Percentiles rank a stretch among this genome's conserved stretches.
Evolutionary conservation across 805 yeast species (phyloP).

Genomic region (Suhomyces sp.): DNA sequence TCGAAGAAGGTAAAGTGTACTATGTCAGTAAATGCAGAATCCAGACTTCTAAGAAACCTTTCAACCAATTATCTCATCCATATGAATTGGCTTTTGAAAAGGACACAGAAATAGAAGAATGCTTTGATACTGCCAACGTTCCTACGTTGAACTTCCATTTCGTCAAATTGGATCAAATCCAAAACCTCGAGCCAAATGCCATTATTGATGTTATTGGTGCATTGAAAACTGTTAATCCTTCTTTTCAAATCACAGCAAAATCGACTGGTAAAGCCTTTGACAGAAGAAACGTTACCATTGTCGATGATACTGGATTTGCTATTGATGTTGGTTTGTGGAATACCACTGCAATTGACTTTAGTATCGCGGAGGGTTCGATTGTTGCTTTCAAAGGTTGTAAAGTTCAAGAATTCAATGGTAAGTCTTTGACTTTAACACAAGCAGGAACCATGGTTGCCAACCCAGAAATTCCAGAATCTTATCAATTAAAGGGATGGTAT

Average conservation of each 20-base stretch:
- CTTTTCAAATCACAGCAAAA: slow-evolving; percentile 77
- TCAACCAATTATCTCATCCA: slow-evolving; percentile 78
- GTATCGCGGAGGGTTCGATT: slow-evolving; percentile 72
- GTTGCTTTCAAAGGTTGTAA: slow-evolving; percentile 89
- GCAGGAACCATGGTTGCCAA: slow-evolving; percentile 72
- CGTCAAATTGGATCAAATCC: slow-evolving; percentile 62
- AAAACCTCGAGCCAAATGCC: slow-evolving; percentile 64
- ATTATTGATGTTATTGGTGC: slow-evolving; percentile 87
- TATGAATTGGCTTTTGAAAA: slow-evolving; percentile 82
- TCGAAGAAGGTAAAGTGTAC: slow-evolving; percentile 89
- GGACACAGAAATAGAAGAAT: slow-evolving; percentile 72
- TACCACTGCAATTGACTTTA: slow-evolving; percentile 75
- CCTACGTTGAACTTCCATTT: slow-evolving; percentile 81
- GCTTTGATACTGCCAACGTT: slow-evolving; percentile 56
- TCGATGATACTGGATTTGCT: slow-evolving; percentile 77
- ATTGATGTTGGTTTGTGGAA: slow-evolving; percentile 89
- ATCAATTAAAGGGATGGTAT: slow-evolving; percentile 90
- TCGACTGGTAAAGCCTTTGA: slow-evolving; percentile 88
- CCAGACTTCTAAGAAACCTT: slow-evolving; percentile 80
- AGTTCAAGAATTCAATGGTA: slow-evolving; percentile 85
- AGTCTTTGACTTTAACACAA: slow-evolving; percentile 75
- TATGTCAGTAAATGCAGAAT: slow-evolving; percentile 79
- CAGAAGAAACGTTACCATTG: slow-evolving; percentile 84
- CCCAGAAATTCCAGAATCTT: slow-evolving; percentile 90
- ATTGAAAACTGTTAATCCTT: slow-evolving; percentile 70